Evolutionary conservation across 164 flowering plant genomes (phyloP).

Genomic region (Vitis labrusca): DNA sequence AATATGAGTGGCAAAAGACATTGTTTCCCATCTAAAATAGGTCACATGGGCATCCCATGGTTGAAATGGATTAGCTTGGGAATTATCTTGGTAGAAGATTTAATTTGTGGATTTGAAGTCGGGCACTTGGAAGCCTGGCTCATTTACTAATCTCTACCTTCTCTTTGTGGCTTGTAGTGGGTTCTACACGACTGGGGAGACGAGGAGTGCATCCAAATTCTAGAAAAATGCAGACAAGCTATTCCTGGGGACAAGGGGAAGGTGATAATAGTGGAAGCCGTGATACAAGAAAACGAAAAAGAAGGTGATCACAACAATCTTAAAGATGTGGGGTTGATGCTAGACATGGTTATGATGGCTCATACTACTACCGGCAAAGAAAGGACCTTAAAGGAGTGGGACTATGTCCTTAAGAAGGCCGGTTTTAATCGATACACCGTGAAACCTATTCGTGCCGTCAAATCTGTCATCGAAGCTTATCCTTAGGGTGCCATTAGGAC

Average conservation of each 20-base stretch:
- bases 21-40: no score
- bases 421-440: conserved; percentile 41
- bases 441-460: conserved; percentile 28
- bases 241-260: conserved; percentile 47
- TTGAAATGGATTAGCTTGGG: no score
- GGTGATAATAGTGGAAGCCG: conserved; percentile 60
- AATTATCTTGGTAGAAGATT: no score
- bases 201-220: conserved; percentile 55
- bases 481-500: conserved; percentile 16
- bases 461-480: conserved; percentile 49
- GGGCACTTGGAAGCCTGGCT: no score
- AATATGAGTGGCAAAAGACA: no score
- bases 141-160: no score
- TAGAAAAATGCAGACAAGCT: conserved; percentile 54
- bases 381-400: conserved; percentile 57
- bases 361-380: conserved; percentile 56
- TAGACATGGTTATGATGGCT: conserved; percentile 77
- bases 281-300: conserved; percentile 33
- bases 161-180: conserved; percentile 29
- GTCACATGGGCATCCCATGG: no score
- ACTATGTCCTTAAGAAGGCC: conserved; percentile 31
- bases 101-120: no score
- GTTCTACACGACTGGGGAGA: conserved; percentile 78
- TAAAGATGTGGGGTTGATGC: conserved; percentile 34
- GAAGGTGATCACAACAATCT: conserved; percentile 12